Conservation (phyloP, 805 yeast genomes). For the Saturnispora hagleri region DNA sequence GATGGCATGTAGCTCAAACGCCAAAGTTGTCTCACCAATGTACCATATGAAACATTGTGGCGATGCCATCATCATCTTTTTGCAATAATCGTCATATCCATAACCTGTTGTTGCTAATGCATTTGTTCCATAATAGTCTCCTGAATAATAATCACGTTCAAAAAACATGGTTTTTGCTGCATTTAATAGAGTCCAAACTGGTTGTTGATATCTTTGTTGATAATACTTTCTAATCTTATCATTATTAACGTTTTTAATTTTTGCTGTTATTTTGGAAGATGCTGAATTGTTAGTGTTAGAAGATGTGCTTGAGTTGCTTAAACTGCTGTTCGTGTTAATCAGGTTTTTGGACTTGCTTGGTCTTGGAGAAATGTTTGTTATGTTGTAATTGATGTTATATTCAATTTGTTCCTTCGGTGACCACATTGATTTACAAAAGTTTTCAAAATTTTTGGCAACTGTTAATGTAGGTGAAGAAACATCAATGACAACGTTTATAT, state of each 20-base stretch:
- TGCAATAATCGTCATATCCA: slow-evolving; percentile 18
- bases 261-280: not conserved
- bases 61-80: slow-evolving; percentile 18
- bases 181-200: slow-evolving; percentile 45
- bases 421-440: slow-evolving; percentile 27
- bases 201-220: slow-evolving; percentile 30
- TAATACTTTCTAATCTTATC: slow-evolving; percentile 20
- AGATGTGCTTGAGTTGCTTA: not conserved
- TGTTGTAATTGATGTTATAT: slow-evolving; percentile 2
- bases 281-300: not conserved
- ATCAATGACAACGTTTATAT: slow-evolving; percentile 27
- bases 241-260: not conserved
- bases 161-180: slow-evolving; percentile 42
- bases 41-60: slow-evolving; percentile 36
- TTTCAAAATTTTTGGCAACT: slow-evolving; percentile 33
- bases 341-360: not conserved
- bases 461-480: slow-evolving; percentile 29
- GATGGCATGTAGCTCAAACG: slow-evolving; percentile 40
- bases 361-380: not conserved
- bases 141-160: slow-evolving; percentile 36
- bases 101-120: slow-evolving; percentile 30
- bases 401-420: slow-evolving; percentile 17
- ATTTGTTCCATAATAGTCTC: slow-evolving; percentile 29
- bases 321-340: not conserved
- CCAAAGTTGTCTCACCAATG: slow-evolving; percentile 43